Evolutionary conservation across 192 early-diverging fungal genomes (phyloP).

Genomic region (Podila horticola): DNA sequence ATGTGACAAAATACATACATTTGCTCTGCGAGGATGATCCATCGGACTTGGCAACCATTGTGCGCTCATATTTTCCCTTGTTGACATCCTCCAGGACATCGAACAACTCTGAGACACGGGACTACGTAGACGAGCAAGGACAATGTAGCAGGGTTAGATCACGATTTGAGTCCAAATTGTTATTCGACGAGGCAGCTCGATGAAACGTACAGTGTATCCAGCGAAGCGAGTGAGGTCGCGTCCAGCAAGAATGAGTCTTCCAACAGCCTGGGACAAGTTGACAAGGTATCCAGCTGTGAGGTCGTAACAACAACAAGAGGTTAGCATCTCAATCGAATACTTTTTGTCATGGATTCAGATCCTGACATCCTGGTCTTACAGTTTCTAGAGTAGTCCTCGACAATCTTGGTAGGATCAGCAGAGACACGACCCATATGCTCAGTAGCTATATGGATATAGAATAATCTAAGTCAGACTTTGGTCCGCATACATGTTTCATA

Average conservation of each 20-base stretch:
- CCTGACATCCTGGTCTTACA: slow-evolving; percentile 50
- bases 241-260: slow-evolving; percentile 69
- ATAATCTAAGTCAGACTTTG: neutral
- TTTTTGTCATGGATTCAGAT: no score
- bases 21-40: slow-evolving; percentile 12
- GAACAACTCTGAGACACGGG: slow-evolving; percentile 68
- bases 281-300: slow-evolving; percentile 66
- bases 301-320: neutral
- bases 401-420: slow-evolving; percentile 65
- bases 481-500: neutral
- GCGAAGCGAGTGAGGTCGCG: slow-evolving; percentile 72
- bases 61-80: slow-evolving; percentile 62
- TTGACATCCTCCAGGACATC: slow-evolving; percentile 66
- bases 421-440: slow-evolving; percentile 61
- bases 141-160: neutral
- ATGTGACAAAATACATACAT: neutral
- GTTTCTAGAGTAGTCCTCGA: slow-evolving; percentile 70
- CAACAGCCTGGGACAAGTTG: slow-evolving; percentile 71
- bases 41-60: slow-evolving; percentile 57
- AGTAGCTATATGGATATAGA: slow-evolving; percentile 50
- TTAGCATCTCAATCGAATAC: neutral
- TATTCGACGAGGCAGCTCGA: no score
- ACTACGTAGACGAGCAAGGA: slow-evolving; percentile 11
- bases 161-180: no score
- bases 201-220: slow-evolving; percentile 64